Evolutionary conservation across 768 basidiomycete species (phyloP).

Genomic region (Cyclocybe aegerita): DNA sequence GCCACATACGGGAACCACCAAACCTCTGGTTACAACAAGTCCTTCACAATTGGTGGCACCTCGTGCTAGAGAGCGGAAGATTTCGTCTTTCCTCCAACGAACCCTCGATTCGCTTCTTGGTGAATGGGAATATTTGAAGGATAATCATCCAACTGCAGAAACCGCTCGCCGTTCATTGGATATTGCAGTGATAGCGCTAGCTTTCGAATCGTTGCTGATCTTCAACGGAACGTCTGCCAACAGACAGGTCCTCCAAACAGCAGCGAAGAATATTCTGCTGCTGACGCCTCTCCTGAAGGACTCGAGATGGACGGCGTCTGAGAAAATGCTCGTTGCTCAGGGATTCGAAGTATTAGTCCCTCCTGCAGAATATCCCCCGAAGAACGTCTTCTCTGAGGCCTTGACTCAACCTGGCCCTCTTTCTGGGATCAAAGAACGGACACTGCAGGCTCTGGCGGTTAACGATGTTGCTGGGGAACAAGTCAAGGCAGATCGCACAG

Average conservation of each 20-base stretch:
- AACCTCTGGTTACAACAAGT: background rate
- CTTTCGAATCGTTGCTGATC: conserved; percentile 66
- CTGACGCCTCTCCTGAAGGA: conserved; percentile 39
- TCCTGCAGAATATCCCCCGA: conserved; percentile 28
- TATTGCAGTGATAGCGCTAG: conserved; percentile 59
- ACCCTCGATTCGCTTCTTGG: conserved; percentile 49
- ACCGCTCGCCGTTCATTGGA: conserved; percentile 69
- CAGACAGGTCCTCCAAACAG: conserved; percentile 59
- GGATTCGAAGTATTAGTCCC: conserved; percentile 65
- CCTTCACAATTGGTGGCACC: conserved; percentile 41
- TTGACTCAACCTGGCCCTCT: conserved; percentile 42
- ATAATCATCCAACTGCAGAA: conserved; percentile 53
- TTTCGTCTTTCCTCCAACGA: conserved; percentile 64
- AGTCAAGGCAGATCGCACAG: conserved; percentile 25
- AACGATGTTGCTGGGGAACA: conserved; percentile 11
- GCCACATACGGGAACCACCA: no score
- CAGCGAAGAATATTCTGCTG: conserved; percentile 47
- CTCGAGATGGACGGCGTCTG: conserved; percentile 54
- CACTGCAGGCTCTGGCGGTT: conserved; percentile 37
- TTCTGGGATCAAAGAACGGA: conserved; percentile 65
- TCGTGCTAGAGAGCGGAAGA: conserved; percentile 56
- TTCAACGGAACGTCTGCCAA: conserved; percentile 66
- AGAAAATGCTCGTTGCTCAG: conserved; percentile 63
- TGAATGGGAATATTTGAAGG: conserved; percentile 44
- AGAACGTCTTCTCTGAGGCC: conserved; percentile 37